Conservation (phyloP, 352 stramenopile species). For the Phytophthora cryptogea region DNA sequence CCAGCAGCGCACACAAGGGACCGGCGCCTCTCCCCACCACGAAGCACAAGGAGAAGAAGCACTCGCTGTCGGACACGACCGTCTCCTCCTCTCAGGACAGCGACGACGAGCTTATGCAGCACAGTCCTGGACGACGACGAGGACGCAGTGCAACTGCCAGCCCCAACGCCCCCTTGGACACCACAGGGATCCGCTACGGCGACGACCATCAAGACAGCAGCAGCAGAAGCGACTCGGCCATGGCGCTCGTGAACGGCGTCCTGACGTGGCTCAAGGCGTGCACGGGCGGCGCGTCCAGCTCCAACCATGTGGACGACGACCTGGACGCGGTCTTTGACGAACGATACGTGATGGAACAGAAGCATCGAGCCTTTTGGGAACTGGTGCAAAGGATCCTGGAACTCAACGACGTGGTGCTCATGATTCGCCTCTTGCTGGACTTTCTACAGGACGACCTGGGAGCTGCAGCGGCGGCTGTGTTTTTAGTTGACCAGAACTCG, state of each 20-base stretch:
- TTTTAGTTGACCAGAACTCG: constrained; percentile 76
- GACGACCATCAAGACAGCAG: constrained; percentile 5
- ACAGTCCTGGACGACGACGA: constrained; percentile 17
- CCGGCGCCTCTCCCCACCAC: background rate
- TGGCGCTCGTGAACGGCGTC: constrained; percentile 13
- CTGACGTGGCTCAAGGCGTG: constrained; percentile 28
- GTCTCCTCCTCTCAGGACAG: constrained; percentile 43
- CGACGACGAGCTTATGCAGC: constrained; percentile 30
- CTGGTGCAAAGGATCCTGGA: constrained; percentile 70
- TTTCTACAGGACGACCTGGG: constrained; percentile 66
- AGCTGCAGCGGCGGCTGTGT: constrained; percentile 57
- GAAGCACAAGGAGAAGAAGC: constrained; percentile 31
- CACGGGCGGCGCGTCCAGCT: constrained; percentile 2
- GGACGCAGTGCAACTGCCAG: constrained; percentile 9
- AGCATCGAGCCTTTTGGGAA: constrained; percentile 79
- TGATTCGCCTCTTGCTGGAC: constrained; percentile 71
- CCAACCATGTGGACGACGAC: constrained; percentile 1
- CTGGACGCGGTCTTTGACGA: constrained; percentile 28
- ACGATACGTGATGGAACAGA: constrained; percentile 55
- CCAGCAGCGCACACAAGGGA: background rate
- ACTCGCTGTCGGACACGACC: constrained; percentile 65
- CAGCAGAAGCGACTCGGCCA: background rate
- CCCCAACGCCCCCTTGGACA: constrained; percentile 1
- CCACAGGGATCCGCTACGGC: constrained; percentile 3
- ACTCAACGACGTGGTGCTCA: constrained; percentile 77